Base-by-base conservation (phyloP, 805 yeast species). In the Jamesozyma spencerorum region DNA sequence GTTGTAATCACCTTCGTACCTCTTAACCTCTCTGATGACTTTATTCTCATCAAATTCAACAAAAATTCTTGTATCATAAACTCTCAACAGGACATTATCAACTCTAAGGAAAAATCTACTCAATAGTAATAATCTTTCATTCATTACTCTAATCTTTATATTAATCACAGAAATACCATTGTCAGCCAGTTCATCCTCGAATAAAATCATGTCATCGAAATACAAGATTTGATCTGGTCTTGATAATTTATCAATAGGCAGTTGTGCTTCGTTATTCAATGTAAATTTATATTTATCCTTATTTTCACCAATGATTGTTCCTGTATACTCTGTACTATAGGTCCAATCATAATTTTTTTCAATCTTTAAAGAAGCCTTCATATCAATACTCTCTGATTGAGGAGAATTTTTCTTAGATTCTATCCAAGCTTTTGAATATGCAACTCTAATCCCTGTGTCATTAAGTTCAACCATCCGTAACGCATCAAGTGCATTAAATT, bases 301-400 rank as follows among this genome's bases (percentile, higher is more conserved):
- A 12, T 39, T 22, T 13, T 38, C 42, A 3, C 46, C 47, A 13
- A 43, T 37, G 4, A 67, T 41, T 0, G 79, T 70, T 0, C 97
- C 98, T 44, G 68, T 70, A 58, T 90, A 92, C 36, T 69, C 45
- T 0, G 95, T 78, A 0, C 95, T 75, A 58, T 92, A 92, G 0
- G 98, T 90, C 99, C 99, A 92, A 65, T 92, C 98, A 57, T 77
- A 92, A 2, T 95, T 92, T 51, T 82, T 81, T 38, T 81, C 75
- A 28, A 81, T 74, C 35, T 81, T 74, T 54, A 69, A 60, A 41
- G 79, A 70, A 55, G 70, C 68, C 19, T 52, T 61, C 43, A 54
- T 54, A 20, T 44, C 45, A 10, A 36, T 20, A n/a, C 31, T 18
- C 24, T 38, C 49, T 30, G 59, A 64, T 36, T 58, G 43, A 2